Conservation (phyloP, 306 rosid species). For the Dalbergia cultrata region DNA sequence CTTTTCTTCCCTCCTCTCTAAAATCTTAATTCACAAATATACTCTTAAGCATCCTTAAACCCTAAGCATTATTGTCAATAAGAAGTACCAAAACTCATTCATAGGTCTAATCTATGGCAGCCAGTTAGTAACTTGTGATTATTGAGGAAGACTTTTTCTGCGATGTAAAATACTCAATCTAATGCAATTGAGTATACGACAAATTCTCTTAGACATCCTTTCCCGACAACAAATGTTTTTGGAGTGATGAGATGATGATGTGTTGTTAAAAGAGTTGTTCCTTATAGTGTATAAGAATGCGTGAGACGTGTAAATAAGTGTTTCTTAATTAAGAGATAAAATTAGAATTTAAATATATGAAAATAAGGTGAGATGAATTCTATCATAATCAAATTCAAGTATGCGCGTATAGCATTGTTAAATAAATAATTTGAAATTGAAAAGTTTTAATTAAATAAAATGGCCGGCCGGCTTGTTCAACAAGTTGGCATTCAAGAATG, state of each 20-base stretch:
- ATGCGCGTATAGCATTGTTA: neutral
- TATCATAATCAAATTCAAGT: no score
- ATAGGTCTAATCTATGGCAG: neutral
- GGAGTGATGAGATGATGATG: no score
- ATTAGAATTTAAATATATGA: no score
- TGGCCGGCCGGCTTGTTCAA: neutral
- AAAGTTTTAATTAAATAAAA: neutral
- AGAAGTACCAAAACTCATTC: constrained; percentile 16
- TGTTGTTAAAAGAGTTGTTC: no score
- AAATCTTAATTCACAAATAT: no score
- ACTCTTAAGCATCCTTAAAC: neutral
- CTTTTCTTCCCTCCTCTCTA: no score
- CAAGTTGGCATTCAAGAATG: constrained; percentile 20
- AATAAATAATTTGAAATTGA: neutral
- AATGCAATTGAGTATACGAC: neutral
- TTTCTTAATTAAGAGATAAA: neutral
- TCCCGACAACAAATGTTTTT: no score
- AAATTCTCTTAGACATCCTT: no score
- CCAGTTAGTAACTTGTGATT: neutral
- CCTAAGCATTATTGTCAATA: neutral
- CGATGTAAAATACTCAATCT: neutral
- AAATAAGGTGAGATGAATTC: neutral
- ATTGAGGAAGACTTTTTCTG: constrained; percentile 9
- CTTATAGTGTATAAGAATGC: neutral
- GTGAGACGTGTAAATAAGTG: neutral